Percentiles rank a stretch among this genome's conserved stretches.
These are phyloP conservation scores for Yamadazyma akitaensis DNA, from an alignment of 805 yeast species.

Conservation along the genomic window DNA sequence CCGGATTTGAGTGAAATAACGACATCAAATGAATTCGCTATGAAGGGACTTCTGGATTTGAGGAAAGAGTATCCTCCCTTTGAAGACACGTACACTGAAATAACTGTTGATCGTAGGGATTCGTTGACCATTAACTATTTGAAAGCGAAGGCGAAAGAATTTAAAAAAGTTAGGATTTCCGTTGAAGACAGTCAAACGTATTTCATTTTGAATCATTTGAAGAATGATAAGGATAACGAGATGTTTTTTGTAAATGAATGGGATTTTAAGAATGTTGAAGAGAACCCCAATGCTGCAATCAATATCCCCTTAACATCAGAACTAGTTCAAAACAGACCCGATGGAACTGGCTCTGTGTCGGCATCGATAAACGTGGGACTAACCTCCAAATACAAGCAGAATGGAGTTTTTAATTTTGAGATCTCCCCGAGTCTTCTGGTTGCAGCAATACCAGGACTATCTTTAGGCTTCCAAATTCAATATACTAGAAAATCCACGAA, in stretches of 20 bases:
- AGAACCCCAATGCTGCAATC: not conserved
- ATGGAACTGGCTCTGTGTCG: slow-evolving; percentile 11
- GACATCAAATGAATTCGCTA: not conserved
- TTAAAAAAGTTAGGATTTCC: not conserved
- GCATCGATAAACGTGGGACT: not conserved
- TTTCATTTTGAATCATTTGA: not conserved
- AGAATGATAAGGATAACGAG: not conserved
- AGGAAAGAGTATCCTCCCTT: slow-evolving; percentile 5
- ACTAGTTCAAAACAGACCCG: slow-evolving; percentile 3
- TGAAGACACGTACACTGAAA: slow-evolving; percentile 1
- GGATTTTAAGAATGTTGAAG: slow-evolving; percentile 7
- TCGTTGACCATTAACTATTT: slow-evolving; percentile 2
- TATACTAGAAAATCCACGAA: slow-evolving; percentile 5
- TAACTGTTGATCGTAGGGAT: slow-evolving; percentile 1
- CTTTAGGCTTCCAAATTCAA: slow-evolving; percentile 1
- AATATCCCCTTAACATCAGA: slow-evolving; percentile 9
- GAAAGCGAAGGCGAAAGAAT: not conserved
- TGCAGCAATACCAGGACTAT: slow-evolving; percentile 4
- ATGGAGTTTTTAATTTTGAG: not conserved
- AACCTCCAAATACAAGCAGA: slow-evolving; percentile 1
- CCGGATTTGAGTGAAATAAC: not conserved
- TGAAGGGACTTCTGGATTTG: slow-evolving; percentile 5
- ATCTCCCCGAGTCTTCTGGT: slow-evolving; percentile 1
- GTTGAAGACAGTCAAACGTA: slow-evolving; percentile 6
- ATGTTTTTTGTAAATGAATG: slow-evolving; percentile 7